phyloP scores from a whole-genome alignment of 2,329 filamentous ascomycete genomes.

The Aspergillus niger region DNA sequence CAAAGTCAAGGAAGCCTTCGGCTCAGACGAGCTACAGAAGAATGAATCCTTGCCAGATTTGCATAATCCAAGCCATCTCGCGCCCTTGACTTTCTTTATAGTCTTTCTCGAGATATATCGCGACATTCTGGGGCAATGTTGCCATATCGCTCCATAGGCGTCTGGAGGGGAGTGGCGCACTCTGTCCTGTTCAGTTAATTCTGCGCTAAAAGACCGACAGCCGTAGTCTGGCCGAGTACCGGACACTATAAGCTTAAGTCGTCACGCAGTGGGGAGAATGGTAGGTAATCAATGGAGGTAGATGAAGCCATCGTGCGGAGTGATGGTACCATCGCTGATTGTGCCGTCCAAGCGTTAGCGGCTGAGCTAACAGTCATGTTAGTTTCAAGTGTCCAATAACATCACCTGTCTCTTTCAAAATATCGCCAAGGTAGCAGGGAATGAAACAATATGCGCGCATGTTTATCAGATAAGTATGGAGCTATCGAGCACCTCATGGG shows the following conservation, averaged over 20 bases:
- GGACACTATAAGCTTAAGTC: neutral
- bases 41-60: neutral
- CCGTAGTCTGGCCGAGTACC: slow-evolving; percentile 3
- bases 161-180: neutral
- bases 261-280: neutral
- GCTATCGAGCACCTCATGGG: neutral
- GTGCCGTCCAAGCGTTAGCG: neutral
- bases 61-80: neutral
- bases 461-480: neutral
- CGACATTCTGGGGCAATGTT: slow-evolving; percentile 3
- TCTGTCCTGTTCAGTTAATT: neutral
- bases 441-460: neutral
- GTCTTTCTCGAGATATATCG: neutral
- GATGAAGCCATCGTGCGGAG: slow-evolving; percentile 2
- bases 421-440: neutral
- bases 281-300: neutral
- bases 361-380: neutral
- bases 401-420: too few species aligned
- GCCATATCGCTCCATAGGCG: neutral
- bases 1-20: neutral
- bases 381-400: neutral
- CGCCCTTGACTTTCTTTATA: neutral
- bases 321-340: slow-evolving; percentile 1
- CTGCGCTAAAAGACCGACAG: neutral
- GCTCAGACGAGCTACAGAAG: neutral